A percentile compares a stretch with the other conserved stretches of the same genome.
These are phyloP conservation scores for Plasmodium sp. DNA, from an alignment of 169 alveolate species.

Conservation along the genomic window DNA sequence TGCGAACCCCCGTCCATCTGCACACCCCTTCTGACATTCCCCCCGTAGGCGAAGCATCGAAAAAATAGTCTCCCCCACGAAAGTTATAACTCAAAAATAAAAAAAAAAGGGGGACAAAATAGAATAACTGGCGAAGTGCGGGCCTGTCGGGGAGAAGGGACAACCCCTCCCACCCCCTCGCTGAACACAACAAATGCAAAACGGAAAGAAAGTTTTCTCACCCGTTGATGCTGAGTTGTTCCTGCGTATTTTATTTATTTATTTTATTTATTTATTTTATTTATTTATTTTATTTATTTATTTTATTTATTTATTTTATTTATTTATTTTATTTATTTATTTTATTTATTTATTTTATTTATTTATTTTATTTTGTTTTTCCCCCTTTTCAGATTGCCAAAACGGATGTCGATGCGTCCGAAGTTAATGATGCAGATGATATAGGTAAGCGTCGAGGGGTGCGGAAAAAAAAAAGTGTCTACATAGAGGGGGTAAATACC, in stretches of 20 bases:
- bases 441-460: neutral
- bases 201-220: neutral
- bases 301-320: neutral
- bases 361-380: neutral
- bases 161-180: neutral
- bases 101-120: neutral
- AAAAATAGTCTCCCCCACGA: conserved; percentile 18
- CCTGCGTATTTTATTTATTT: neutral
- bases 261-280: no score
- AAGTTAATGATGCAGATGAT: neutral
- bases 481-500: neutral
- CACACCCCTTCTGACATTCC: neutral
- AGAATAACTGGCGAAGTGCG: neutral
- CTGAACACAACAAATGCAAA: neutral
- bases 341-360: no score
- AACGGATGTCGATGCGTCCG: conserved; percentile 19
- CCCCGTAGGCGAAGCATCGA: conserved; percentile 40
- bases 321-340: no score
- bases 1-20: neutral
- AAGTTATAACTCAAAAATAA: conserved; percentile 1
- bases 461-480: neutral
- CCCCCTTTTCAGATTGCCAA: conserved; percentile 36
- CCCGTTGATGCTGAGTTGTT: neutral
- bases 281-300: neutral
- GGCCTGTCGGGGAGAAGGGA: neutral